Percentiles rank a stretch among this genome's conserved stretches.
Evolutionary conservation across 306 rosid genomes (phyloP).

Genomic region (Trifolium subterraneum): DNA sequence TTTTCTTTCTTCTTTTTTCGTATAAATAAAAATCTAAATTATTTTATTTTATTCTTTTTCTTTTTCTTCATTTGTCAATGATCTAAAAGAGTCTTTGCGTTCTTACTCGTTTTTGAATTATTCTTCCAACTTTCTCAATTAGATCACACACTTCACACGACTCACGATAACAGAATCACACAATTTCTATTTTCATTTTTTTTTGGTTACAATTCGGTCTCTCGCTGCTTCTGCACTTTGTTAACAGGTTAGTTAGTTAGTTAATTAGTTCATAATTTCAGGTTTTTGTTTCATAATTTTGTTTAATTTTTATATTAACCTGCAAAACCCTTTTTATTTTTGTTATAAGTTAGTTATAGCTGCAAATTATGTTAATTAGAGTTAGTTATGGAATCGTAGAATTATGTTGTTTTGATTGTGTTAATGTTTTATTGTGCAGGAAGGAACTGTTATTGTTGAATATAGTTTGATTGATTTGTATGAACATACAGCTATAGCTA

Average conservation of each 20-base stretch:
- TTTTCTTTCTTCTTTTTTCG: no score
- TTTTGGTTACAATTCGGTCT: neutral
- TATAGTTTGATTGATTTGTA: conserved; percentile 16
- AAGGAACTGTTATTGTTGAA: conserved; percentile 34
- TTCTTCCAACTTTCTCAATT: conserved; percentile 4
- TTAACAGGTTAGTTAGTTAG: conserved; percentile 64
- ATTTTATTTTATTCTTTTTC: neutral
- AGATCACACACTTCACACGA: conserved; percentile 23
- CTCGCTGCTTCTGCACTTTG: conserved; percentile 48
- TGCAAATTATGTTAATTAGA: neutral
- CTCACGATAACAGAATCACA: neutral
- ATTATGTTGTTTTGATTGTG: conserved; percentile 31
- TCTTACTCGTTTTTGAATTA: conserved; percentile 39
- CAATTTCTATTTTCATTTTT: neutral
- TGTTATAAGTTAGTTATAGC: neutral
- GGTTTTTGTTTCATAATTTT: conserved; percentile 23
- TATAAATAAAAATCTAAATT: no score
- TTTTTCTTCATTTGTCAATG: conserved; percentile 32
- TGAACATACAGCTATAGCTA: conserved; percentile 45
- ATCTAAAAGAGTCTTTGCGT: conserved; percentile 16
- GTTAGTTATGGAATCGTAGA: neutral
- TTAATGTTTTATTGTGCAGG: conserved; percentile 61
- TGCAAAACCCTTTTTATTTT: conserved; percentile 37
- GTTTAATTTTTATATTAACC: conserved; percentile 44
- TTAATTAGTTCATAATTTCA: conserved; percentile 30